These are phyloP conservation scores for Aspergillus udagawae DNA, from an alignment of 2,329 filamentous ascomycete species.

Conservation along the genomic window DNA sequence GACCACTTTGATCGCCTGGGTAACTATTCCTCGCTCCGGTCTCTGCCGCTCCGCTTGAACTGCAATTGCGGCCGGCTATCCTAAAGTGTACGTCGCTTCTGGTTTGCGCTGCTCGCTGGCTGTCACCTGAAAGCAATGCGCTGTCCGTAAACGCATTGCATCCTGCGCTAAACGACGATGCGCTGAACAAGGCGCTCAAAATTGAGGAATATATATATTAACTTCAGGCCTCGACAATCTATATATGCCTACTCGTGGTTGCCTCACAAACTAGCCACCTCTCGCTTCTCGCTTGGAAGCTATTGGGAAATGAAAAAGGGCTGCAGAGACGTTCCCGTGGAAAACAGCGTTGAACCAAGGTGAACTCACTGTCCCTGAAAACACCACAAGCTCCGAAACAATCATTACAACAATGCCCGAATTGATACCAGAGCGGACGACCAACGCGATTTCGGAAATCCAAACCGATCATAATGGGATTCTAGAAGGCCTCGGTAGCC, in stretches of 20 bases:
- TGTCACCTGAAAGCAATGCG: background rate
- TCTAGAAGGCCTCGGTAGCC: constrained; percentile 45
- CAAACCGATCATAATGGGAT: constrained; percentile 23
- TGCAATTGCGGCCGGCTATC: background rate
- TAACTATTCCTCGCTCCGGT: background rate
- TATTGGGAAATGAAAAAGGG: background rate
- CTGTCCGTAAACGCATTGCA: background rate
- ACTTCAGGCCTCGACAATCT: background rate
- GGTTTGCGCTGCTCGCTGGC: background rate
- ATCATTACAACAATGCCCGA: background rate
- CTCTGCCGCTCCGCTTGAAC: background rate
- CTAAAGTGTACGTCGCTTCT: background rate
- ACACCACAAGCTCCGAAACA: background rate
- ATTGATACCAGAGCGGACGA: background rate
- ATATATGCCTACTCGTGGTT: background rate
- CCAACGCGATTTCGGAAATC: constrained; percentile 8
- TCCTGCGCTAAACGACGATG: background rate
- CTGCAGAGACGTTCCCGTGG: background rate
- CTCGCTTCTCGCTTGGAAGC: background rate
- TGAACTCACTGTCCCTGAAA: background rate
- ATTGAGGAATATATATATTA: background rate
- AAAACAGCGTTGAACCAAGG: background rate
- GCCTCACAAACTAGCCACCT: background rate
- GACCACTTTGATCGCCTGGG: background rate
- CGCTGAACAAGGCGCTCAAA: background rate